Evolutionary conservation across 2,329 filamentous ascomycete species (phyloP).

Genomic region (Emmonsia crescens): DNA sequence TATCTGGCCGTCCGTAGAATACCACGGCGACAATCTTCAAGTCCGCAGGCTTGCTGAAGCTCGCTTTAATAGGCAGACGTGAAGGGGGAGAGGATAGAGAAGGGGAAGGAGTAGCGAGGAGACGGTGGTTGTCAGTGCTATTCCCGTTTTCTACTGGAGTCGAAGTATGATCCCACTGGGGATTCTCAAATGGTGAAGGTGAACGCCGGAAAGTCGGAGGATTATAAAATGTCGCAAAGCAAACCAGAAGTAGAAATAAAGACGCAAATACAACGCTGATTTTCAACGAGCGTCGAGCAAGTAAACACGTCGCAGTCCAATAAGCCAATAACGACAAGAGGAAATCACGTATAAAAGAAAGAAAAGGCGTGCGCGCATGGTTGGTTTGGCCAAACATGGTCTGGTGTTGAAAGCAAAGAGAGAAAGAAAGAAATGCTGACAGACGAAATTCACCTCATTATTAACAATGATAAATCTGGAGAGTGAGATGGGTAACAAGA

Average conservation of each 20-base stretch:
- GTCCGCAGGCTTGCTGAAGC: slow-evolving; percentile 21
- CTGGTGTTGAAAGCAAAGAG: not conserved
- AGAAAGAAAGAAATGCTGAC: not conserved
- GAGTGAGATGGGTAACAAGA: not conserved
- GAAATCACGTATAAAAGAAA: not conserved
- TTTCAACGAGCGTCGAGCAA: not conserved
- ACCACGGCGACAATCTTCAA: slow-evolving; percentile 31
- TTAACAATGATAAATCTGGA: not conserved
- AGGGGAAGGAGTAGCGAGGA: not conserved
- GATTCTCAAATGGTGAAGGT: not conserved
- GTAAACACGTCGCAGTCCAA: not conserved
- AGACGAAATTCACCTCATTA: not conserved
- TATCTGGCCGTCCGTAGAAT: slow-evolving; percentile 26
- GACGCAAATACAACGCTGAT: not conserved
- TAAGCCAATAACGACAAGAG: too few species aligned
- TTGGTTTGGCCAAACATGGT: not conserved
- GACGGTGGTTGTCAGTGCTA: not conserved
- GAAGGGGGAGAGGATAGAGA: not conserved
- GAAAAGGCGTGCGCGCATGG: too few species aligned
- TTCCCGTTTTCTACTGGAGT: not conserved
- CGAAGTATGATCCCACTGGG: not conserved
- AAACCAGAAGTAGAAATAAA: not conserved
- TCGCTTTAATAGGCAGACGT: not conserved
- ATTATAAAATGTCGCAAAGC: not conserved
- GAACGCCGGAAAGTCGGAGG: not conserved